A percentile compares a stretch with the other conserved stretches of the same genome.
Evolutionary conservation across 345 rosid species (phyloP).

Genomic region (Gossypium bickii): DNA sequence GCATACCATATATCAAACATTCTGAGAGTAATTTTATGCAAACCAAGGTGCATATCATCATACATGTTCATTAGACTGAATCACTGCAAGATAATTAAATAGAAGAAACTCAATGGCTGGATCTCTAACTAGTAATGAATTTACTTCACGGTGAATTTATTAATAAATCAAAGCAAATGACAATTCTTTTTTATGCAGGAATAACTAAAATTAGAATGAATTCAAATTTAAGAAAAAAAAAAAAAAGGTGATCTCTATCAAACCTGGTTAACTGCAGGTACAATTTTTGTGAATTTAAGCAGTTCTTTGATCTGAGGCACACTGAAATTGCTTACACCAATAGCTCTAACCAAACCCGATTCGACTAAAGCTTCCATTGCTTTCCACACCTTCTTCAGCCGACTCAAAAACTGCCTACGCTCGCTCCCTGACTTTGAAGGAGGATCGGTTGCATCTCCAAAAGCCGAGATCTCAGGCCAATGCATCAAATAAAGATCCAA

Average conservation of each 20-base stretch:
- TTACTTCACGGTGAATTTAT: not conserved
- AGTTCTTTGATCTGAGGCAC: slow-evolving; percentile 52
- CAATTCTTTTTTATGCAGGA: not conserved
- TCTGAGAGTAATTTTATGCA: not conserved
- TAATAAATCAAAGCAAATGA: not conserved
- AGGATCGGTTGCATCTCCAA: slow-evolving; percentile 66
- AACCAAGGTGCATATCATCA: not conserved
- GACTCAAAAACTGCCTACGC: slow-evolving; percentile 49
- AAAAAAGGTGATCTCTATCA: not conserved
- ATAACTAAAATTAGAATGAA: slow-evolving; percentile 1
- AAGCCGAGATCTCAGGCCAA: slow-evolving; percentile 57
- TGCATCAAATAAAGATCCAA: slow-evolving; percentile 66
- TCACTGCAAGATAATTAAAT: not conserved
- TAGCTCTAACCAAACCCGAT: slow-evolving; percentile 47
- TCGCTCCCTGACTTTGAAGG: slow-evolving; percentile 53
- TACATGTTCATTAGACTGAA: not conserved
- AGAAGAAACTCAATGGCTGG: not conserved
- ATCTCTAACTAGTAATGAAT: not conserved
- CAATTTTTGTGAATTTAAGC: slow-evolving; percentile 49
- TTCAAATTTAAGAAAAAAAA: not conserved
- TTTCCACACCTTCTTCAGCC: slow-evolving; percentile 59
- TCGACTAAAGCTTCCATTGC: slow-evolving; percentile 58
- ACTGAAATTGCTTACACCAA: slow-evolving; percentile 56
- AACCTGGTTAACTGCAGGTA: slow-evolving; percentile 67
- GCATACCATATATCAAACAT: not conserved